Evolutionary conservation across 306 rosid species (phyloP).

Genomic region (Clitoria ternatea): DNA sequence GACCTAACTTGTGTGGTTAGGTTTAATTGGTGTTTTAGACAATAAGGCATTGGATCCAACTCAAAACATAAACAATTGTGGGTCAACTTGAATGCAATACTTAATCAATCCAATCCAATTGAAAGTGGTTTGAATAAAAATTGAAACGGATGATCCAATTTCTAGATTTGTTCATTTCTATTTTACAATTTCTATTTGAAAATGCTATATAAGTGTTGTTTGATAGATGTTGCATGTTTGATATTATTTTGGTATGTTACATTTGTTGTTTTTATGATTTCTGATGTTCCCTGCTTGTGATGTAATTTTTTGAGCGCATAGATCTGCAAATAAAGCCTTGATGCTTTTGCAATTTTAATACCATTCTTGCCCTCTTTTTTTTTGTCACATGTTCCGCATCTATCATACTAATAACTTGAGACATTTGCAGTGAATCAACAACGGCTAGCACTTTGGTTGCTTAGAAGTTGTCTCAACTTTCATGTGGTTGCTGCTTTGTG

Average conservation of each 20-base stretch:
- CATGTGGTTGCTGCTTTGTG: not conserved
- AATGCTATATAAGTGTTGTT: not conserved
- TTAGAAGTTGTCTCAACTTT: slow-evolving; percentile 12
- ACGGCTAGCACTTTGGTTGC: slow-evolving; percentile 55
- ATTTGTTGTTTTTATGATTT: not conserved
- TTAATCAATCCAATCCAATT: no score
- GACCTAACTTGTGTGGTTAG: no score
- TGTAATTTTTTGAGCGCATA: not conserved
- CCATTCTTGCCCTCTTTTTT: not conserved
- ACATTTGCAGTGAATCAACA: slow-evolving; percentile 43
- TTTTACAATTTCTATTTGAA: no score
- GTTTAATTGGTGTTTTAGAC: no score
- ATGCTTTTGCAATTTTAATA: not conserved
- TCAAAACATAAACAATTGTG: no score
- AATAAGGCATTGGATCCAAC: no score
- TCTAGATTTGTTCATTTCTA: no score
- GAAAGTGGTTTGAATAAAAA: no score
- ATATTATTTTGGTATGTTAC: not conserved
- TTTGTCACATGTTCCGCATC: not conserved
- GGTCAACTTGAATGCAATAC: no score
- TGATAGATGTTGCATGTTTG: not conserved
- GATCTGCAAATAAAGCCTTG: not conserved
- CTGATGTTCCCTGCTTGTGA: not conserved
- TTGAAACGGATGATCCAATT: no score
- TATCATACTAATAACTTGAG: not conserved